Percentiles rank a stretch among this genome's conserved stretches.
Conservation (phyloP, 164 flowering plant genomes). For the Santalum album region DNA sequence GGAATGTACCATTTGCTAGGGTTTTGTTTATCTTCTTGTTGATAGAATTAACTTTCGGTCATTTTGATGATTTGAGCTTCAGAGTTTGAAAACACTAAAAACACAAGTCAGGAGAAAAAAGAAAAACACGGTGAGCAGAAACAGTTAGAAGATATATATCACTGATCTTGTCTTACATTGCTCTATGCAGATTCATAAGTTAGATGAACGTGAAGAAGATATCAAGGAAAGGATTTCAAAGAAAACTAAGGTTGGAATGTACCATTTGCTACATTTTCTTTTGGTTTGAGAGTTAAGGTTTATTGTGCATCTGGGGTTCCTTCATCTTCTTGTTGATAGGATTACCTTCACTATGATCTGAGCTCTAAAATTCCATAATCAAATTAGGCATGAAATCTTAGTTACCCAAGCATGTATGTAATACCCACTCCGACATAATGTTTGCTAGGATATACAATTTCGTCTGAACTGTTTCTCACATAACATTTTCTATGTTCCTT, state of each 20-base stretch:
- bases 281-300: neutral
- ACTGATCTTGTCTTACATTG: constrained; percentile 1
- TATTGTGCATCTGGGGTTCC: neutral
- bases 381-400: no score
- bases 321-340: neutral
- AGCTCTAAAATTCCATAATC: neutral
- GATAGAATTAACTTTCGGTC: no score
- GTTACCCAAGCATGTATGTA: no score
- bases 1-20: neutral
- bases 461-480: no score
- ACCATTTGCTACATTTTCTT: neutral
- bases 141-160: no score
- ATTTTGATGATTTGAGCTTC: no score
- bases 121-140: neutral
- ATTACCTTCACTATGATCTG: neutral
- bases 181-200: constrained; percentile 16
- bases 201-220: constrained; percentile 18
- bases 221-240: constrained; percentile 21
- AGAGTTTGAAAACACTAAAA: no score
- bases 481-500: no score
- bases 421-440: no score
- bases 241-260: constrained; percentile 33
- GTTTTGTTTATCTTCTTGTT: no score
- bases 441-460: no score
- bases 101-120: no score